Evolutionary conservation across 768 basidiomycete genomes (phyloP), one percentile per base, ranked within the genome.

Genomic region (Termitomyces sp.): DNA sequence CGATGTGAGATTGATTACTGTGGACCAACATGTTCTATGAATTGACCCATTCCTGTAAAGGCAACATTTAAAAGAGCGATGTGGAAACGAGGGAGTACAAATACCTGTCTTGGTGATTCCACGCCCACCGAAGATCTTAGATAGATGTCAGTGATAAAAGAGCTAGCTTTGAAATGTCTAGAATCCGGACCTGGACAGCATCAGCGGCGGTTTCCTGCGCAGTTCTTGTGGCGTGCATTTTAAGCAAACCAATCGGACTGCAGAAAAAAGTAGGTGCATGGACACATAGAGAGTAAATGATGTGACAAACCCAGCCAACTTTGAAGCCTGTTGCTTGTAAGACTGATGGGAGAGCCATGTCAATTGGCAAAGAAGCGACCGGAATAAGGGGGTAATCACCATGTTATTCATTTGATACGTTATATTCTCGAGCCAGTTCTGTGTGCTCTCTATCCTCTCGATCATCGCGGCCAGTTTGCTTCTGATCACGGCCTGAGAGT

Each of bases 361-460:
- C 45, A 58, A 42, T 58, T 31, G 20, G 56, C 43, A 25, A 59
- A 61, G 36, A 52, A 47, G n/a, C n/a, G 6, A 12, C 20, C 32
- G 37, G 29, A 55, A 31, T 45, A 11, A 45, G 11, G 34, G 32
- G 32, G 50, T 7, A 29, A 65, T 60, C n/a, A 77, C 82, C 92
- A 94, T 92, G 61, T 88, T 86, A 71, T 83, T 86, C 91, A 94
- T 93, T 74, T 94, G 92, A 71, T 86, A 84, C 0, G 92, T 94
- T 62, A 94, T 76, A 64, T 84, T 88, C 76, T 96, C 93, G 10
- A 94, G 76, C 91, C 91, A 94, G 49, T 78, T 83, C 71, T 94
- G 92, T 5, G 83, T 81, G 61, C 94, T 93, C 62, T 84, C 82
- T 7, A 79, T 74, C 37, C 81, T 75, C 0, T 80, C 70, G 45